Evolutionary conservation across 176 grass and related monocot species (phyloP).

Genomic region (Tuctoria greenei): DNA sequence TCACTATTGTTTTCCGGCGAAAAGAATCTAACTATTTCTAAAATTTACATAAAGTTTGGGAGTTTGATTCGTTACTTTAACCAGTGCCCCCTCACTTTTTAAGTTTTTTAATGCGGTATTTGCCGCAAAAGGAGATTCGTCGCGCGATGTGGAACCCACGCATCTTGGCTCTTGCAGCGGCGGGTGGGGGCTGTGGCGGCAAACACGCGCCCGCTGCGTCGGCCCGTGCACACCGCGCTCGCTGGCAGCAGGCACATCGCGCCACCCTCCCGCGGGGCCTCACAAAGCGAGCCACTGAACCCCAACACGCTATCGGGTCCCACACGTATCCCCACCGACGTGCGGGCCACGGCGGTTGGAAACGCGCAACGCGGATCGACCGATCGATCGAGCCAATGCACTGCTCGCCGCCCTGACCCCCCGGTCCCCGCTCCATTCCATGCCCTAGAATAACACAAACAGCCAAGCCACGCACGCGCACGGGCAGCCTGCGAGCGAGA

Average conservation of each 20-base stretch:
- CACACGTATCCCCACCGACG: not conserved
- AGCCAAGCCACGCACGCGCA: not conserved
- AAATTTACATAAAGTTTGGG: not conserved
- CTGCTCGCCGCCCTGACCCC: not conserved
- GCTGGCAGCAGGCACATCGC: not conserved
- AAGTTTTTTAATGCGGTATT: not conserved
- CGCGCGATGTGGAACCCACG: too few species aligned
- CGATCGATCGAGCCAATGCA: not conserved
- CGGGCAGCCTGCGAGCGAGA: not conserved
- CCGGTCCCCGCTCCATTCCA: too few species aligned
- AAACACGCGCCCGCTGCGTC: not conserved
- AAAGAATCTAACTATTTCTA: not conserved
- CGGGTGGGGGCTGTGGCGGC: not conserved
- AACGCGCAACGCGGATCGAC: not conserved
- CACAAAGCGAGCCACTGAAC: not conserved
- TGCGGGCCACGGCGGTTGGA: not conserved
- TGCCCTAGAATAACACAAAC: slow-evolving; percentile 9
- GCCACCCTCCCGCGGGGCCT: not conserved
- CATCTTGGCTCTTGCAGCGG: not conserved
- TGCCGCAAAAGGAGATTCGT: not conserved
- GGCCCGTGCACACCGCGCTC: not conserved
- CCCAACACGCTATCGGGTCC: not conserved
- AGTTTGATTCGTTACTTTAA: not conserved
- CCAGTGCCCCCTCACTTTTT: not conserved
- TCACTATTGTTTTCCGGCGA: not conserved